Evolutionary conservation across 129 eudicot species (phyloP).

Genomic region (Flaveria brownii): DNA sequence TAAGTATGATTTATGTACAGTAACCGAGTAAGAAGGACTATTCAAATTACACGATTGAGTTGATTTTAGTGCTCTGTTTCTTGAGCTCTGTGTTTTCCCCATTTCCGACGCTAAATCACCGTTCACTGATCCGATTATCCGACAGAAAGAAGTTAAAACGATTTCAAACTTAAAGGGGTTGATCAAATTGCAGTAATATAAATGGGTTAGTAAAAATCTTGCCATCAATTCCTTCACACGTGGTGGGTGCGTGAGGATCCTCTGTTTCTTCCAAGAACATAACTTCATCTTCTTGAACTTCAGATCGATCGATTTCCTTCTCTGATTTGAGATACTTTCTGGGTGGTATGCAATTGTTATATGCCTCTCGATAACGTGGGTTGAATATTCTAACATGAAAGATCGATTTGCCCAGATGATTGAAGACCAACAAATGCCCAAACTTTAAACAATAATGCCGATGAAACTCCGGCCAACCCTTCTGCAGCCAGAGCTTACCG

Average conservation of each 20-base stretch:
- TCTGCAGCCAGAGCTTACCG: constrained; percentile 15
- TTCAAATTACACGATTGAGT: background rate
- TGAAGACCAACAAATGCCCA: constrained; percentile 16
- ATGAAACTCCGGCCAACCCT: constrained; percentile 33
- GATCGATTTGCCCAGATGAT: background rate
- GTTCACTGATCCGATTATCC: too few species aligned
- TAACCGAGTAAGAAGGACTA: background rate
- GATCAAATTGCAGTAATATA: too few species aligned
- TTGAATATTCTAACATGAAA: constrained; percentile 11
- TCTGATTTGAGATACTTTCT: background rate
- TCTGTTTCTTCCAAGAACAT: too few species aligned
- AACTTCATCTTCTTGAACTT: too few species aligned
- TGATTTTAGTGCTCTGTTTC: background rate
- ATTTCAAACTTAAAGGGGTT: too few species aligned
- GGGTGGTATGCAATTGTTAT: background rate
- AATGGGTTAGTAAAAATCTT: too few species aligned
- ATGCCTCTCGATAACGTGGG: background rate
- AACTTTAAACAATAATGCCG: constrained; percentile 4
- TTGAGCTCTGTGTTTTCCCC: background rate
- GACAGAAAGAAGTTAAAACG: too few species aligned
- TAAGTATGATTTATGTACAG: background rate
- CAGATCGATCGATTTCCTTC: background rate
- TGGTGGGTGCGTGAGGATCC: too few species aligned
- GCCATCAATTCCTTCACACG: too few species aligned
- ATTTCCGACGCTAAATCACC: too few species aligned